Conservation (phyloP, 805 yeast species). For the Groenewaldozyma tartarivorans region DNA sequence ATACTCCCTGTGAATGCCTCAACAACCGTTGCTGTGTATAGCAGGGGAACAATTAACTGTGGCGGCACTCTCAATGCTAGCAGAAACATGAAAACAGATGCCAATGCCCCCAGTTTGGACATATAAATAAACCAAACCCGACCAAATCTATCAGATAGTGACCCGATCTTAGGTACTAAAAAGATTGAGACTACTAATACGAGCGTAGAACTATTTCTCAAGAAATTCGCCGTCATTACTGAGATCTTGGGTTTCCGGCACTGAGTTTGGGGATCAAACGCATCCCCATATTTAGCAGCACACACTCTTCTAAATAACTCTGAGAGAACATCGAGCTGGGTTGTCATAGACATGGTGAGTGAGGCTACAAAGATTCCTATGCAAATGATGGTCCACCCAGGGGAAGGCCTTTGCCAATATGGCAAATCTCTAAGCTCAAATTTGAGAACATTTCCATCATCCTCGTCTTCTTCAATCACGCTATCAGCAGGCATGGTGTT, state of each 20-base stretch:
- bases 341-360: conserved; percentile 1
- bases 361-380: neutral
- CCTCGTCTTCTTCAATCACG: conserved; percentile 1
- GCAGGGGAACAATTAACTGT: too few species aligned
- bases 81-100: neutral
- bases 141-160: conserved; percentile 54
- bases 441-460: conserved; percentile 1
- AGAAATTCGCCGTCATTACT: conserved; percentile 7
- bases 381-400: neutral
- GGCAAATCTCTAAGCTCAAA: conserved; percentile 6
- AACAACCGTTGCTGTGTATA: too few species aligned
- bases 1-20: too few species aligned
- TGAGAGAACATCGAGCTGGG: conserved; percentile 12
- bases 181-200: conserved; percentile 8
- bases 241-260: conserved; percentile 12
- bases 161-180: conserved; percentile 39
- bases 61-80: too few species aligned
- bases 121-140: conserved; percentile 33
- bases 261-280: conserved; percentile 9
- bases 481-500: neutral
- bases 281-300: neutral
- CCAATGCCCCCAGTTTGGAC: neutral
- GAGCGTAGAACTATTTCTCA: conserved; percentile 8
- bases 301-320: neutral
- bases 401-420: conserved; percentile 6